These are phyloP conservation scores for Leucogyrophana mollusca DNA, from an alignment of 768 basidiomycete species.

Conservation along the genomic window DNA sequence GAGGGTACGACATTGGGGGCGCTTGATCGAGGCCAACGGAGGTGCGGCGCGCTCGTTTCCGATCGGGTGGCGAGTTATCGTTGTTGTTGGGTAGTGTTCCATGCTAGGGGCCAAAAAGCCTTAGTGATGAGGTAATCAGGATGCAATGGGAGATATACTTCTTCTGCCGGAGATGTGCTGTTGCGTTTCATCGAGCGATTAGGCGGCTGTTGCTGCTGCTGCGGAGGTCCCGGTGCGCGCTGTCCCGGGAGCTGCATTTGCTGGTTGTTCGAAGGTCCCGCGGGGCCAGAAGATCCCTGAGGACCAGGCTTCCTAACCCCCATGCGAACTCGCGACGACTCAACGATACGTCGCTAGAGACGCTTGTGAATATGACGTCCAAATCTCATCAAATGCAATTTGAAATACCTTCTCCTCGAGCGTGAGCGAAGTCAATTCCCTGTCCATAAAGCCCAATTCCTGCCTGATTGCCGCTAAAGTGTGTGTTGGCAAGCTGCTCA, in stretches of 20 bases:
- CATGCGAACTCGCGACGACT: too few species aligned
- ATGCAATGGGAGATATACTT: conserved; percentile 36
- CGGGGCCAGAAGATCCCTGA: conserved; percentile 20
- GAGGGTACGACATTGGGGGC: conserved; percentile 33
- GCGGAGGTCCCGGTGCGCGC: conserved; percentile 16
- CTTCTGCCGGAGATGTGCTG: conserved; percentile 64
- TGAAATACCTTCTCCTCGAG: conserved; percentile 58
- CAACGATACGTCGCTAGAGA: conserved; percentile 37
- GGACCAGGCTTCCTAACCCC: conserved; percentile 27
- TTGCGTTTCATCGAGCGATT: conserved; percentile 44
- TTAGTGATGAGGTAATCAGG: background rate
- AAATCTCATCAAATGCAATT: conserved; percentile 1
- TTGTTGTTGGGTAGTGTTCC: conserved; percentile 43
- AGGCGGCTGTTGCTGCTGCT: conserved; percentile 14
- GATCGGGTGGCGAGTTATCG: conserved; percentile 56
- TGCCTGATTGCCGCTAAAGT: conserved; percentile 35
- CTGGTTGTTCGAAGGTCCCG: conserved; percentile 28
- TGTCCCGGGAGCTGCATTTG: conserved; percentile 32
- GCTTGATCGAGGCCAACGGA: conserved; percentile 44
- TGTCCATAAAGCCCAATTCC: conserved; percentile 45
- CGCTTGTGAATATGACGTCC: conserved; percentile 11
- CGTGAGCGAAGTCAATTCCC: conserved; percentile 42
- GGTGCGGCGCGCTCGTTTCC: conserved; percentile 52
- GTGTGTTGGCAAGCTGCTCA: conserved; percentile 37
- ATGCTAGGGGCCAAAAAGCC: conserved; percentile 33